Evolutionary conservation across 2,329 filamentous ascomycete species (phyloP).

Genomic region (Fusarium floridanum): DNA sequence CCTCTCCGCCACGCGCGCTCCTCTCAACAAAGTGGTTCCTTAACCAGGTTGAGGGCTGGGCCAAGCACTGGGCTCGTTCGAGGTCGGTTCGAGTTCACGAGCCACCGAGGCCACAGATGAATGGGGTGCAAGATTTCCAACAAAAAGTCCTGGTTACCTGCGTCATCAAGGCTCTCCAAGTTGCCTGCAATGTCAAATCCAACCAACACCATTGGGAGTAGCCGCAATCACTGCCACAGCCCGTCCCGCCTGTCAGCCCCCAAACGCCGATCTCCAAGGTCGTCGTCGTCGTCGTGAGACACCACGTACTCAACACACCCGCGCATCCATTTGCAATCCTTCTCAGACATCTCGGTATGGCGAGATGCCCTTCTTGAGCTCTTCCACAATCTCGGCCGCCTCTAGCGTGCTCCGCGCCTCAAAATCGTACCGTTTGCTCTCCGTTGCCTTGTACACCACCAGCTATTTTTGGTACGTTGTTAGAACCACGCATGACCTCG

Average conservation of each 20-base stretch:
- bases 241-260: conserved; percentile 1
- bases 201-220: background rate
- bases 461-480: conserved; percentile 57
- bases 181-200: conserved; percentile 2
- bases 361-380: conserved; percentile 81
- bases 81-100: conserved; percentile 1
- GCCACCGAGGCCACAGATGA: background rate
- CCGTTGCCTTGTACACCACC: conserved; percentile 79
- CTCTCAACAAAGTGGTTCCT: conserved; percentile 4
- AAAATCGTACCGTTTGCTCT: conserved; percentile 87
- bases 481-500: conserved; percentile 15
- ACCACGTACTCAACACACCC: conserved; percentile 11
- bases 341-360: conserved; percentile 67
- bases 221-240: background rate
- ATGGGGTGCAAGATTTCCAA: background rate
- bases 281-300: background rate
- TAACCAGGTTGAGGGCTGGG: conserved; percentile 3
- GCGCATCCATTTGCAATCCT: background rate
- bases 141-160: conserved; percentile 8
- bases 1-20: background rate
- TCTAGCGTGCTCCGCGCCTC: conserved; percentile 80
- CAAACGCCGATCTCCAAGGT: conserved; percentile 8
- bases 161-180: background rate
- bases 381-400: conserved; percentile 81
- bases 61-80: conserved; percentile 7